Conservation (phyloP, 2,329 filamentous ascomycete genomes). For the Xenosphaeropsis pyriputrescens region DNA sequence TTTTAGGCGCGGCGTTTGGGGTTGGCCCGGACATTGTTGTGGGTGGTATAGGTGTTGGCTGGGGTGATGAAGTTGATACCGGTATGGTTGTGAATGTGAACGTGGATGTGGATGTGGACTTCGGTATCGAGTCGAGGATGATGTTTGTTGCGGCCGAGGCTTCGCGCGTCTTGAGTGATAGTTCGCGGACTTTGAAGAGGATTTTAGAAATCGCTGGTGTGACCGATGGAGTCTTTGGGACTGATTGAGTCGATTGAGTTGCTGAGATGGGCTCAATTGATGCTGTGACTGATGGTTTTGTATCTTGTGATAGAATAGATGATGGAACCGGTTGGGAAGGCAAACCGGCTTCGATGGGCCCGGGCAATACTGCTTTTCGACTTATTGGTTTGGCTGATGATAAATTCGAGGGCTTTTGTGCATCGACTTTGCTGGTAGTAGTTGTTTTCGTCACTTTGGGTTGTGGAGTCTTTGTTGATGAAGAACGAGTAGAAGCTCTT, state of each 20-base stretch:
- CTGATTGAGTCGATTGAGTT: neutral
- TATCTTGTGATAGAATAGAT: neutral
- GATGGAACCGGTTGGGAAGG: neutral
- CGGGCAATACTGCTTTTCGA: neutral
- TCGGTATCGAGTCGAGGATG: neutral
- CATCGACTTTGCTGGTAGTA: neutral
- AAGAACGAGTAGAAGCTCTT: conserved; percentile 3
- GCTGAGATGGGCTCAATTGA: neutral
- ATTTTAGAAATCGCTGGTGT: conserved; percentile 8
- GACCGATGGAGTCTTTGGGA: neutral
- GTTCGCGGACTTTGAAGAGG: conserved; percentile 7
- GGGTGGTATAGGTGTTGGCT: neutral
- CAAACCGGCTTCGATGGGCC: neutral
- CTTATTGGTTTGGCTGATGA: neutral
- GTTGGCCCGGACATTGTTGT: neutral
- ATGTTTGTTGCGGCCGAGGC: neutral
- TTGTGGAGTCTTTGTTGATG: neutral
- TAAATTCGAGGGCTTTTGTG: conserved; percentile 1
- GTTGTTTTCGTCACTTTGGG: conserved; percentile 5
- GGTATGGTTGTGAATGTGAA: neutral
- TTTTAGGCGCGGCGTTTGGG: conserved; percentile 1
- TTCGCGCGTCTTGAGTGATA: conserved; percentile 2
- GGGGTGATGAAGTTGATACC: neutral
- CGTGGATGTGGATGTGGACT: neutral
- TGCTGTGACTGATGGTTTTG: conserved; percentile 2